Evolutionary conservation across 2,329 filamentous ascomycete genomes (phyloP), one percentile per base, ranked within the genome.

Genomic region (Pseudopyrenochaeta lycopersici): DNA sequence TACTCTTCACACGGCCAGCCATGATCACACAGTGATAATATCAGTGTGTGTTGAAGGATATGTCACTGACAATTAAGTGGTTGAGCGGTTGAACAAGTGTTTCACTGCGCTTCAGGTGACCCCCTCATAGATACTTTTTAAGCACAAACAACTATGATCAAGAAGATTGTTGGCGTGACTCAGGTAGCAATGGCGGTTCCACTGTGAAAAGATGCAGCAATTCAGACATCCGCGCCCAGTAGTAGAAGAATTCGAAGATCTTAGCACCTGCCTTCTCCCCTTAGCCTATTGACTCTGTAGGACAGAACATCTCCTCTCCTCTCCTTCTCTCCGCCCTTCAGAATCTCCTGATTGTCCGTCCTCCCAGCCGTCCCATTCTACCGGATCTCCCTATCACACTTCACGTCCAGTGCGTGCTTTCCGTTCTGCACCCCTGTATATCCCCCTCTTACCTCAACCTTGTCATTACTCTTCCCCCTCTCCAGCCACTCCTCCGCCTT

Each of bases 401-500:
- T 49, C 5, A 41, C 23, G 31, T 32, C 46, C 5, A 39, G 15
- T 15, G 39, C 29, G 15, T 49, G 48, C 17, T 36, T n/a, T n/a
- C 32, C 21, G 43, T 23, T 30, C 56, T 52, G 27, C 17, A 31
- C 11, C 31, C 41, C 32, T 52, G 42, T 20, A 55, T 17, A 36
- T 57, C 51, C 10, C 45, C 53, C 20, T 56, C 35, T 38, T 23
- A 57, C 31, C 18, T 47, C 15, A 1, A 46, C 27, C 5, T 33
- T 39, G 3, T 48, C 23, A 27, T 51, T n/a, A 27, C 11, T 6
- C 21, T 46, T 52, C 7, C 58, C 58, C 18, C 49, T 47, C n/a
- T 64, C 58, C 36, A 66, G 21, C 64, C 64, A 67, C 30, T 57
- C 47, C 27, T 55, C 56, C 11, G 60, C 58, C 38, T 52, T 58